Evolutionary conservation across 1,284 basidiomycete genomes (phyloP).

Genomic region (Ceratobasidium sp.): DNA sequence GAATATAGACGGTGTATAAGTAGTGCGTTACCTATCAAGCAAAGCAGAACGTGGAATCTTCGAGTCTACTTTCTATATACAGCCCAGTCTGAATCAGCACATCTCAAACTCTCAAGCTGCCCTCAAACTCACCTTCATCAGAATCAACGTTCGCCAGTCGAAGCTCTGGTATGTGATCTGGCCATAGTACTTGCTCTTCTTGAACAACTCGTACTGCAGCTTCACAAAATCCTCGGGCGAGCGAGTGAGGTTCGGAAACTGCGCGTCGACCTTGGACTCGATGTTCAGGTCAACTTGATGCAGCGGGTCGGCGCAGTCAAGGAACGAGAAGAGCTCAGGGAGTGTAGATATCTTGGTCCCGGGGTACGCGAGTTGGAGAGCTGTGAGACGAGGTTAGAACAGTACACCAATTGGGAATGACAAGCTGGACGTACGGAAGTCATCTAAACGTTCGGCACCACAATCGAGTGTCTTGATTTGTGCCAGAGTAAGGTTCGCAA

Average conservation of each 20-base stretch:
- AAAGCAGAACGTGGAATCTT: conserved; percentile 71
- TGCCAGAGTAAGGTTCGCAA: conserved; percentile 81
- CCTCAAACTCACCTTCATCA: conserved; percentile 68
- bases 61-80: conserved; percentile 63
- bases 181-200: conserved; percentile 67
- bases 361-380: conserved; percentile 73
- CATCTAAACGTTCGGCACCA: conserved; percentile 72
- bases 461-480: conserved; percentile 84
- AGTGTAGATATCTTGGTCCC: conserved; percentile 79
- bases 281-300: conserved; percentile 78
- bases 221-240: conserved; percentile 75
- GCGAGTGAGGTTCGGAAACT: conserved; percentile 68
- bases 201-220: conserved; percentile 70
- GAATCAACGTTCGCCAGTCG: conserved; percentile 78
- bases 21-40: conserved; percentile 64
- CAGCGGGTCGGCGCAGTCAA: conserved; percentile 73
- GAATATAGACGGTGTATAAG: conserved; percentile 11
- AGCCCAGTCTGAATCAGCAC: conserved; percentile 23
- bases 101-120: background rate
- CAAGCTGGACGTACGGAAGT: conserved; percentile 67
- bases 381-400: conserved; percentile 56
- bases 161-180: conserved; percentile 83
- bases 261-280: conserved; percentile 81
- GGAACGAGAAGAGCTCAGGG: conserved; percentile 80
- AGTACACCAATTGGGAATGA: background rate